Conservation (phyloP, 306 rosid genomes). For the Chamaecrista fasciculata region DNA sequence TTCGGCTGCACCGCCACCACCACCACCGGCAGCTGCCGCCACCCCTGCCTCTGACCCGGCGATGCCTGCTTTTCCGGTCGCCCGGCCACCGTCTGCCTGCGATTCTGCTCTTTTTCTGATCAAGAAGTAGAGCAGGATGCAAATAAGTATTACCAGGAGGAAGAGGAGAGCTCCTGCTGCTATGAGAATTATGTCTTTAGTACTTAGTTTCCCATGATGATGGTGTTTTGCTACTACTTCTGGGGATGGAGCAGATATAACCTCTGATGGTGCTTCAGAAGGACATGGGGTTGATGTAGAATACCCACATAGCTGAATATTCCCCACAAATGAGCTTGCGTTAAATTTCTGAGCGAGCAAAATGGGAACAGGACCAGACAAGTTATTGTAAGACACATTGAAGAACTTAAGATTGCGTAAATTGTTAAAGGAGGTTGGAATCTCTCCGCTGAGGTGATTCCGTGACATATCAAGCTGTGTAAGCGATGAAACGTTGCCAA, state of each 20-base stretch:
- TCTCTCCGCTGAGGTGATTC: conserved; percentile 68
- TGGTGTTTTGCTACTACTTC: conserved; percentile 32
- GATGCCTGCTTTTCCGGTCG: conserved; percentile 51
- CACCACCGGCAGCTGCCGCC: too few species aligned
- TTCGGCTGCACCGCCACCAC: too few species aligned
- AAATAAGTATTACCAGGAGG: conserved; percentile 51
- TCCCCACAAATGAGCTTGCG: conserved; percentile 73
- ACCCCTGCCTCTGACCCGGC: conserved; percentile 47
- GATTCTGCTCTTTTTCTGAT: conserved; percentile 56
- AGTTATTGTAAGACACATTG: conserved; percentile 75
- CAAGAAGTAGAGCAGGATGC: conserved; percentile 59
- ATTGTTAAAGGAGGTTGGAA: conserved; percentile 54
- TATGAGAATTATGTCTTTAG: conserved; percentile 79
- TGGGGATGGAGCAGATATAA: conserved; percentile 35
- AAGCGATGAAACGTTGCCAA: conserved; percentile 64
- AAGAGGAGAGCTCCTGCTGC: conserved; percentile 72
- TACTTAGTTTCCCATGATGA: conserved; percentile 55
- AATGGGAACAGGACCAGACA: conserved; percentile 76
- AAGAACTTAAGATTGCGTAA: conserved; percentile 48
- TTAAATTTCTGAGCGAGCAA: conserved; percentile 57
- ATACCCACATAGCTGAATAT: conserved; percentile 72
- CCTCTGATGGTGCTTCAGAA: conserved; percentile 53
- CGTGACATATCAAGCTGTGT: conserved; percentile 66
- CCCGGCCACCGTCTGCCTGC: conserved; percentile 40
- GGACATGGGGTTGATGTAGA: conserved; percentile 58